Percentiles rank a stretch among this genome's conserved stretches.
Conservation (phyloP, 768 basidiomycete species). For the Auricularia cornea region DNA sequence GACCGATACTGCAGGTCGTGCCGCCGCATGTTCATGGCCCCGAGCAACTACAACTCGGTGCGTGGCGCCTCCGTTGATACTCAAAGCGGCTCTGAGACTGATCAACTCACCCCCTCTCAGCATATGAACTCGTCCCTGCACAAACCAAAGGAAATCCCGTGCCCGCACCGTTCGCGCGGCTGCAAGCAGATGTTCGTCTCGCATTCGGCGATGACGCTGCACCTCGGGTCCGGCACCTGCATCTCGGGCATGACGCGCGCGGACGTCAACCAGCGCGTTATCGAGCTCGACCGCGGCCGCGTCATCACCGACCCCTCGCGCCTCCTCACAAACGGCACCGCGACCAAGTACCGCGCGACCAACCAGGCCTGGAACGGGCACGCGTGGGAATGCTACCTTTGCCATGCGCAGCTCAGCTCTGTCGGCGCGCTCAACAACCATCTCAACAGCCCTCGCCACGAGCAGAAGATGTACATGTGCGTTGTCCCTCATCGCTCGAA, state of each 20-base stretch:
- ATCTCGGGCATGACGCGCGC: slow-evolving; percentile 37
- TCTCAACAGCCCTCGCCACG: slow-evolving; percentile 52
- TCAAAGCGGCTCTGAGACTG: too few relatives aligned
- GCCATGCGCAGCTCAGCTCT: slow-evolving; percentile 34
- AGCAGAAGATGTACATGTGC: slow-evolving; percentile 36
- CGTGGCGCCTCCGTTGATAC: slow-evolving; percentile 39
- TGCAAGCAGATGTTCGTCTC: slow-evolving; percentile 45
- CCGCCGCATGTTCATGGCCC: not conserved
- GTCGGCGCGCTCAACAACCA: slow-evolving; percentile 51
- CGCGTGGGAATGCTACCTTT: slow-evolving; percentile 58
- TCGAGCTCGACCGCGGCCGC: slow-evolving; percentile 34
- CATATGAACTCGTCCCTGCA: slow-evolving; percentile 52
- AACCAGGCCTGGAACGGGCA: slow-evolving; percentile 33
- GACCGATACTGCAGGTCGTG: not conserved
- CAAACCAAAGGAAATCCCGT: slow-evolving; percentile 24
- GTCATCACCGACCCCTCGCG: slow-evolving; percentile 49
- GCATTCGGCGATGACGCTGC: slow-evolving; percentile 46
- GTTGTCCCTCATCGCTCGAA: not conserved
- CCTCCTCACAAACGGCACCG: slow-evolving; percentile 28
- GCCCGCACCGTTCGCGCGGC: slow-evolving; percentile 25
- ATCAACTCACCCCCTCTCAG: too few relatives aligned
- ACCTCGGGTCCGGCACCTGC: slow-evolving; percentile 57
- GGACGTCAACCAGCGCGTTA: slow-evolving; percentile 33
- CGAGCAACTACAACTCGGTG: slow-evolving; percentile 25
- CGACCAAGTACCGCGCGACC: slow-evolving; percentile 24